phyloP scores from a whole-genome alignment of 768 basidiomycete genomes.

The Suillus brevipes region DNA sequence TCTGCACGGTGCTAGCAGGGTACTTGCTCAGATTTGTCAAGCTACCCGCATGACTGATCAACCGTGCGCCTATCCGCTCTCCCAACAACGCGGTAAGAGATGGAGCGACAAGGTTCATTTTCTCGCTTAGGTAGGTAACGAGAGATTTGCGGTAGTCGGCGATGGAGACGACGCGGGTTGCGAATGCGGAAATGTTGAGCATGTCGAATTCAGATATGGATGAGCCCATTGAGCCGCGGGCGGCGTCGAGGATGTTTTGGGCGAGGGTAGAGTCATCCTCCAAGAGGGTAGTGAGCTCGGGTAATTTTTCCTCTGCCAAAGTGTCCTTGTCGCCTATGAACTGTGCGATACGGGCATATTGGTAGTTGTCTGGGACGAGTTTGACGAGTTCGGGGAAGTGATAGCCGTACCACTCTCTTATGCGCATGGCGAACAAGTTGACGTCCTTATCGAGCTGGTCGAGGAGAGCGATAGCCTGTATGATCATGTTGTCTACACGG shows the following conservation, averaged over 20 bases:
- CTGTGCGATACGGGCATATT: conserved; percentile 83
- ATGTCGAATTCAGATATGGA: conserved; percentile 90
- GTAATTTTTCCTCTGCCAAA: conserved; percentile 75
- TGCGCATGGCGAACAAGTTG: conserved; percentile 97
- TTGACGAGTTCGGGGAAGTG: conserved; percentile 97
- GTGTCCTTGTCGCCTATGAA: conserved; percentile 90
- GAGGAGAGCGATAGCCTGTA: conserved; percentile 96
- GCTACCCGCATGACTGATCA: conserved; percentile 96
- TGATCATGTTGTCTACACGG: conserved; percentile 98
- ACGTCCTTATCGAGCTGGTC: conserved; percentile 99
- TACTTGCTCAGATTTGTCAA: conserved; percentile 97
- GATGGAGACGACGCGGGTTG: conserved; percentile 85
- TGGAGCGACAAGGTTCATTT: conserved; percentile 97
- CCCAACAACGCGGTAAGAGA: conserved; percentile 88
- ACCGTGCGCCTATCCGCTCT: conserved; percentile 86
- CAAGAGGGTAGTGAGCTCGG: conserved; percentile 74
- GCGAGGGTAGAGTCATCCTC: conserved; percentile 85
- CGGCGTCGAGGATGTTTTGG: conserved; percentile 92
- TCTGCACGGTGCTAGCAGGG: conserved; percentile 97
- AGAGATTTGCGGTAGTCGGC: conserved; percentile 93
- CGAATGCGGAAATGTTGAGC: conserved; percentile 93
- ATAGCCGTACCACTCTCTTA: conserved; percentile 99
- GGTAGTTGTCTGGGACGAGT: conserved; percentile 91
- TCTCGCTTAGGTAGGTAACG: conserved; percentile 84
- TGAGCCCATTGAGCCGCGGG: conserved; percentile 92